phyloP scores from a whole-genome alignment of 2,329 filamentous ascomycete genomes.

The Cryphonectria radicalis region DNA sequence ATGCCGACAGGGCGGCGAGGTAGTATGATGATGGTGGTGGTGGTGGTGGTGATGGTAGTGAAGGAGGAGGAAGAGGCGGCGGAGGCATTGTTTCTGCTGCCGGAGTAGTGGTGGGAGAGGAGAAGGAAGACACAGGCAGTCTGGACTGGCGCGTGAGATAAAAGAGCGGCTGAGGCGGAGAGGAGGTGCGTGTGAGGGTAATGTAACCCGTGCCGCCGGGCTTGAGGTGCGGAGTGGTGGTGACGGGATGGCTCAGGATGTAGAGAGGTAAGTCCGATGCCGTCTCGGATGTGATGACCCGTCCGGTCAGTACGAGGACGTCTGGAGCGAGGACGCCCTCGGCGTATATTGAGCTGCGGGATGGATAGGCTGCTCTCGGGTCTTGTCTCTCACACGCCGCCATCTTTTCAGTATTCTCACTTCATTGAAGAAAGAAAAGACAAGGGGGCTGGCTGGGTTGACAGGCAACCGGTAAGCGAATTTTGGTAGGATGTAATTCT shows the following conservation, averaged over 20 bases:
- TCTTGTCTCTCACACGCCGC: background rate
- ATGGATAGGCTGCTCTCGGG: background rate
- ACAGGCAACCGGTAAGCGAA: too few relatives aligned
- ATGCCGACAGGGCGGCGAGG: background rate
- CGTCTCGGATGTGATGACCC: background rate
- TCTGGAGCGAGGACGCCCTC: background rate
- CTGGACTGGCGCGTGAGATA: background rate
- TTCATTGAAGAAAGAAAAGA: background rate
- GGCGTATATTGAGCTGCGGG: background rate
- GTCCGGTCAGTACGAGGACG: background rate
- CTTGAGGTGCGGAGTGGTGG: background rate
- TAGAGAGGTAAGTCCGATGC: background rate
- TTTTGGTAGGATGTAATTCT: background rate
- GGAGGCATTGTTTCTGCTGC: background rate
- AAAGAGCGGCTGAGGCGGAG: background rate
- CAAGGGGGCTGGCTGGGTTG: background rate
- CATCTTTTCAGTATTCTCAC: background rate
- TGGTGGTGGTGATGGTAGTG: background rate
- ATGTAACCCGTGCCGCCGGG: background rate
- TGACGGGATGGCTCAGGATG: slow-evolving; percentile 9
- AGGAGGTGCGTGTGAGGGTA: background rate
- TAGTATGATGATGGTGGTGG: background rate
- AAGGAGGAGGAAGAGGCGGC: background rate
- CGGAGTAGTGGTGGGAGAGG: background rate
- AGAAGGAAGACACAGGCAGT: background rate